A percentile compares a stretch with the other conserved stretches of the same genome.
phyloP scores from a whole-genome alignment of 2,329 filamentous ascomycete genomes.

The Curvularia spicifera region DNA sequence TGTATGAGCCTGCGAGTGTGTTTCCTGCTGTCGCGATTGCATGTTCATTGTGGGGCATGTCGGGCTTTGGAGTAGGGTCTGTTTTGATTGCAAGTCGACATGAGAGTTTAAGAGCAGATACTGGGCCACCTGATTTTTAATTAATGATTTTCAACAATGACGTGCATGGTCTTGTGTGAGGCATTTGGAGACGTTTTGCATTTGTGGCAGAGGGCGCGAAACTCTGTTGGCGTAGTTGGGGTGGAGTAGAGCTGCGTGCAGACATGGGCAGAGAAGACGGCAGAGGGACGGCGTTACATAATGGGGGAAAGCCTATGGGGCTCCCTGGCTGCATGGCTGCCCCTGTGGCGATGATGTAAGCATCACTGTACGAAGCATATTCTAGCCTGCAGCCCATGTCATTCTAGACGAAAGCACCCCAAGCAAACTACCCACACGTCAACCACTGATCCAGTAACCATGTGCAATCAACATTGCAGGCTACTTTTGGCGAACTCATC shows the following conservation, averaged over 20 bases:
- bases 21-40: constrained; percentile 4
- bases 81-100: constrained; percentile 8
- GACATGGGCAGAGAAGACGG: neutral
- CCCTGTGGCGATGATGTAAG: neutral
- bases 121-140: constrained; percentile 14
- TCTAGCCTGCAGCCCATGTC: neutral
- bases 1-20: neutral
- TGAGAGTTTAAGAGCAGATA: constrained; percentile 14
- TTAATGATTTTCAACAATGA: constrained; percentile 16
- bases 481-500: neutral
- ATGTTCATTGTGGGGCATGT: constrained; percentile 14
- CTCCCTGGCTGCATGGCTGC: too few species aligned
- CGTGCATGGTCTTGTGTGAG: neutral
- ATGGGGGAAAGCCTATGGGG: too few species aligned
- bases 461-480: neutral
- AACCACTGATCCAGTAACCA: neutral
- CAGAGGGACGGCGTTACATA: neutral
- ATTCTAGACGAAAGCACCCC: too few species aligned
- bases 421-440: too few species aligned
- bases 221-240: neutral
- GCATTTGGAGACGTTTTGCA: neutral
- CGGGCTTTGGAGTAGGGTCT: constrained; percentile 12
- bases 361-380: neutral
- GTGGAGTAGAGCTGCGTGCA: too few species aligned
- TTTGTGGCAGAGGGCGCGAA: neutral